These are phyloP conservation scores for Blumeriella jaapii DNA, from an alignment of 2,329 filamentous ascomycete species.

Conservation along the genomic window DNA sequence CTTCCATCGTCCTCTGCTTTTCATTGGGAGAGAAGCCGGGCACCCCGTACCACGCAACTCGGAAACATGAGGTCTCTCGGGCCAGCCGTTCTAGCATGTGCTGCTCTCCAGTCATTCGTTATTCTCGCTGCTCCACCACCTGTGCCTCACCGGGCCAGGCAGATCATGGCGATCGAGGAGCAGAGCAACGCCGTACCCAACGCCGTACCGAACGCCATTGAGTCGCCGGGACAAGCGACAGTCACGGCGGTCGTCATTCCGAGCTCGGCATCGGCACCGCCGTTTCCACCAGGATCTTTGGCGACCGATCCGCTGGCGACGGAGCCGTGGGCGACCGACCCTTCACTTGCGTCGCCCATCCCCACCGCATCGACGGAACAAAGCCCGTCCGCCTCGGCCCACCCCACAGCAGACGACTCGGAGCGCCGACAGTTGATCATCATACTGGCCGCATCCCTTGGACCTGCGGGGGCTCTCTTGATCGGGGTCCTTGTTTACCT, in stretches of 20 bases:
- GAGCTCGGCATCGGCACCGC: too few species aligned
- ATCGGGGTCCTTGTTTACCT: slow-evolving; percentile 16
- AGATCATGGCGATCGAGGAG: too few species aligned
- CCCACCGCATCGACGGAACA: too few species aligned
- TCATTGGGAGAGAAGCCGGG: not conserved
- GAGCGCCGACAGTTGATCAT: slow-evolving; percentile 16
- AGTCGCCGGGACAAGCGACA: too few species aligned
- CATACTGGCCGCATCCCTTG: slow-evolving; percentile 20
- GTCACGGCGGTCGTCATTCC: too few species aligned
- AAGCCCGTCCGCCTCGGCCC: slow-evolving; percentile 6
- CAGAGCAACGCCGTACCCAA: too few species aligned
- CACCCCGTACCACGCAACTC: not conserved
- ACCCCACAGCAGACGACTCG: not conserved
- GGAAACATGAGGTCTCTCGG: slow-evolving; percentile 14
- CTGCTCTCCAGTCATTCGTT: slow-evolving; percentile 11
- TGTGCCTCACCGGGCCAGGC: not conserved
- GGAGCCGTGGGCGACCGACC: too few species aligned
- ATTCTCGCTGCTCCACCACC: slow-evolving; percentile 6
- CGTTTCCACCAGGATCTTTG: too few species aligned
- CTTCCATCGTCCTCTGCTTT: not conserved
- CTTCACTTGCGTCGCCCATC: too few species aligned
- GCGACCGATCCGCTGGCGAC: too few species aligned
- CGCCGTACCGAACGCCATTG: too few species aligned
- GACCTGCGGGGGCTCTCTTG: slow-evolving; percentile 19
- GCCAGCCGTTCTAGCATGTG: slow-evolving; percentile 10